Evolutionary conservation across 805 yeast genomes (phyloP), one percentile per base, ranked within the genome.

Genomic region (Zygotorulaspora chibaensis): DNA sequence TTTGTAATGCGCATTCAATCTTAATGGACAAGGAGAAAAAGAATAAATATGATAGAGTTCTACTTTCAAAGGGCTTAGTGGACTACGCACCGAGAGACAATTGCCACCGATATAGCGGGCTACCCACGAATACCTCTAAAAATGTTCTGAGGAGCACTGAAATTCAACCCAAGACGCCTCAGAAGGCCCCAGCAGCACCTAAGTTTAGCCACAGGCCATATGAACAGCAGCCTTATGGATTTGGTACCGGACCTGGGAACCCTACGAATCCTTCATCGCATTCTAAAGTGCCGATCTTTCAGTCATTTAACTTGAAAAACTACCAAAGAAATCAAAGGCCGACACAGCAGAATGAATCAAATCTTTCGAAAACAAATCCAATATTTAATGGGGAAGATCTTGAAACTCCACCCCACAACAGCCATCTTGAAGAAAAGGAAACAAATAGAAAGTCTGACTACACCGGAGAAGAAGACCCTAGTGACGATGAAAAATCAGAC

Each of bases 171-270:
- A 40, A 13, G 15, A 31, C 42, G 27, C 33, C 48, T 23, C 38
- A 34, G 25, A 38, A 26, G 27, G 10, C 3, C 17, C 31, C 8
- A 6, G 34, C 30, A 28, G 9, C 45, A 2, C 53, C 62, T 26
- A 33, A n/a, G 5, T 13, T 13, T 9, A 53, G 48, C 33, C 54
- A 48, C 40, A 52, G 50, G 37, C 64, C 67, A 1, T 64, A 64
- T 42, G 68, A 60, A 33, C 51, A 63, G 38, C 66, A 63, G 33
- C 68, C 67, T 1, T 64, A 64, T 49, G 68, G 68, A 6, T 64
- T 64, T 47, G 66, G 65, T 12, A 35, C 47, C 3, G 38, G 35
- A 6, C 9, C 18, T 4, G 30, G 31, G 9, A 39, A 40, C 12
- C 15, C 36, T n/a, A 38, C 40, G 16, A 23, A 37, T 13, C 4